Conservation (phyloP, 2,329 filamentous ascomycete species). For the Calonectria leucothoes region DNA sequence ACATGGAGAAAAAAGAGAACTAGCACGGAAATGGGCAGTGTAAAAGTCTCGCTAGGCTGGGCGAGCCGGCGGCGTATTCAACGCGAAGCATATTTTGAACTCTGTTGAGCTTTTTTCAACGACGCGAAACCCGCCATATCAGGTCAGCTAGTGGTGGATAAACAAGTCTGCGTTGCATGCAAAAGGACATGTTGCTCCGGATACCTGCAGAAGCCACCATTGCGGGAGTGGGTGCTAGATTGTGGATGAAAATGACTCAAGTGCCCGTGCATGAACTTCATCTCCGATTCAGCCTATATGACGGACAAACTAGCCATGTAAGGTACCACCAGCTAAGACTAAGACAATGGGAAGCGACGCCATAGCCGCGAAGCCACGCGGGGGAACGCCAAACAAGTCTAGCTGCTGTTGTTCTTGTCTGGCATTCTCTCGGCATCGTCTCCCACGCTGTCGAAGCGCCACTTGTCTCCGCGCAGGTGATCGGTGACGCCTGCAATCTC, state of each 20-base stretch:
- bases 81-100: not conserved
- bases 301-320: not conserved
- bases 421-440: not conserved
- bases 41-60: not conserved
- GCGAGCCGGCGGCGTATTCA: not conserved
- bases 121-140: not conserved
- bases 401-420: not conserved
- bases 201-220: not conserved
- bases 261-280: not conserved
- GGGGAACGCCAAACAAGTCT: not conserved
- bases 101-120: not conserved
- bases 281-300: not conserved
- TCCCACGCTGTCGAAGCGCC: not conserved
- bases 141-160: too few relatives aligned
- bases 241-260: not conserved
- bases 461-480: not conserved
- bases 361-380: not conserved
- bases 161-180: not conserved
- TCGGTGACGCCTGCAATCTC: constrained; percentile 4
- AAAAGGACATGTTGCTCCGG: not conserved
- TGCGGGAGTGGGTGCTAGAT: not conserved
- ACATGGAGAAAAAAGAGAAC: not conserved
- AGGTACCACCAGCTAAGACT: not conserved
- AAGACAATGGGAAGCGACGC: not conserved
- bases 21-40: not conserved